Conservation (phyloP, 306 rosid species). For the Begonia fuchsioides region DNA sequence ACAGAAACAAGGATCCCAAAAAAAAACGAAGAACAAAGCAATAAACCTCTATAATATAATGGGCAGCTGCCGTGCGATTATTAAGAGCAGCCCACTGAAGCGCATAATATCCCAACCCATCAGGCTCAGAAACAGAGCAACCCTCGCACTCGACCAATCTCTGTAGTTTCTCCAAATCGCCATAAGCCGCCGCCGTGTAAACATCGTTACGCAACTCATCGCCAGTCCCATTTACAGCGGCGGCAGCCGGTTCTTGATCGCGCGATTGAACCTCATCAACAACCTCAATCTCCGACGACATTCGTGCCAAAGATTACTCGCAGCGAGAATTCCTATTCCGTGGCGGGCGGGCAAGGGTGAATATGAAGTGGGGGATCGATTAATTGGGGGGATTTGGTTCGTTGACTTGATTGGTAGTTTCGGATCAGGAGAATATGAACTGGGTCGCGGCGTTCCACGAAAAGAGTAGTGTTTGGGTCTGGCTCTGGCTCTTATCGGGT, state of each 20-base stretch:
- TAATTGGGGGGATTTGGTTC: constrained; percentile 3
- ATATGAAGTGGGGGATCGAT: constrained; percentile 8
- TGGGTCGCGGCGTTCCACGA: background rate
- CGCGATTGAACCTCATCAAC: constrained; percentile 63
- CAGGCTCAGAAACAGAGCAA: constrained; percentile 76
- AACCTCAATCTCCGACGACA: constrained; percentile 99
- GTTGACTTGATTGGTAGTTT: background rate
- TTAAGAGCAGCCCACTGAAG: constrained; percentile 99
- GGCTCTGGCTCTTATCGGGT: background rate
- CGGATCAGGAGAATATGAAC: background rate
- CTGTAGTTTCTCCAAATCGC: constrained; percentile 96
- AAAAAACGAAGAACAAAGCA: background rate
- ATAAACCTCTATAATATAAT: constrained; percentile 71
- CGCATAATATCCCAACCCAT: constrained; percentile 82
- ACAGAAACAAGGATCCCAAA: background rate
- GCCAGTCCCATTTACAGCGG: constrained; percentile 14
- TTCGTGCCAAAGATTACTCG: background rate
- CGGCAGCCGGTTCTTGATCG: constrained; percentile 21
- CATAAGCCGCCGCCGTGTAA: constrained; percentile 90
- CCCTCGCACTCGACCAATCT: constrained; percentile 91
- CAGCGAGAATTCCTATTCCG: too few species aligned
- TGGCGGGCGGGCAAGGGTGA: too few species aligned
- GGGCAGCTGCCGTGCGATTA: constrained; percentile 86
- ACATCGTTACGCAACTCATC: constrained; percentile 77
- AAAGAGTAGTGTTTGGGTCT: background rate